Base-by-base conservation (phyloP, 352 stramenopile genomes). In the Halophytophthora polymorphica region DNA sequence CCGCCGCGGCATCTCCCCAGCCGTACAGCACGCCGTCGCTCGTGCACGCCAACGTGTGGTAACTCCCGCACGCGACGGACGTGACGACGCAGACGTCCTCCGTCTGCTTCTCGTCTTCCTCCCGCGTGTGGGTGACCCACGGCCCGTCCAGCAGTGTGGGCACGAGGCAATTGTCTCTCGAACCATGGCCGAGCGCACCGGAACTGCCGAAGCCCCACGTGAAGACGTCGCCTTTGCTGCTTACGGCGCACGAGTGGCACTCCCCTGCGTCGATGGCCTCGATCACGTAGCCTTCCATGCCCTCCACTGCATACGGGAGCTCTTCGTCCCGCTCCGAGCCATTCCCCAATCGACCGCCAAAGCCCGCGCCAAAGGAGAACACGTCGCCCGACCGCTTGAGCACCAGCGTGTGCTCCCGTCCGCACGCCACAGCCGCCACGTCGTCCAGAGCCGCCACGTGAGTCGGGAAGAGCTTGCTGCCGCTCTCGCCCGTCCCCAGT, bases 201-300 rank as follows among this genome's bases (percentile, higher is more conserved):
- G 83, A 94, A 22, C 61, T 77, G n/a, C 86, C 84, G 42, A 94
- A 93, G 0, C 86, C 85, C 85, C 85, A 96, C 14, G 83, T 95
- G 33, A 83, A 96, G 11, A 96, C 66, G 10, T 87, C 61, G 4
- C 85, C 86, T 1, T 77, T 57, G 31, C 63, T 48, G 29, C 57
- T 87, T 34, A 95, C 48, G 4, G 78, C 86, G 41, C 61, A 74
- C 1, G 85, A 94, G 38, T 96, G 86, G 40, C 83, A 92, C 48
- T 95, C 85, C 4, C 85, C 86, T 23, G 80, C 86, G 33, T 90
- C 79, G 2, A 90, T 58, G 2, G 61, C 37, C 2, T 77, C 56
- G 19, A 96, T 70, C 2, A 50, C 37, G 31, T 77, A 56, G 15
- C 36, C 50, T 2, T 71, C 50, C 14, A 92, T 49, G 10, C 61